phyloP scores from a whole-genome alignment of 208 protist genomes.

The Tetramitus jugosus region DNA sequence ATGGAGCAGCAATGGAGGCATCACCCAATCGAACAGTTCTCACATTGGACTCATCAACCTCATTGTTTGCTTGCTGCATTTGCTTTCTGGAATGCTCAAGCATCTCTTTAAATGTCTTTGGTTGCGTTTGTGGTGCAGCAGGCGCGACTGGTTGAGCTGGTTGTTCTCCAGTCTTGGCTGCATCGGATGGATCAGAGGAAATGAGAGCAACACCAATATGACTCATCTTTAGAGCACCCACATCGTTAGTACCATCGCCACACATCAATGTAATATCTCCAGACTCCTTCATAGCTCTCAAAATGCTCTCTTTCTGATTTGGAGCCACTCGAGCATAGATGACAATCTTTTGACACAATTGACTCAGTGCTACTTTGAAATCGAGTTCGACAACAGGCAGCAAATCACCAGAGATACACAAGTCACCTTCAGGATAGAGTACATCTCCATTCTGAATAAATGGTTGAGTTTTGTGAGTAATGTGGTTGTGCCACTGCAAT shows the following conservation, averaged over 20 bases:
- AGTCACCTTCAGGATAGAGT: neutral
- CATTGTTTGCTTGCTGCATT: slow-evolving; percentile 24
- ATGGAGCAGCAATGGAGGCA: slow-evolving; percentile 80
- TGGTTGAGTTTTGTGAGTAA: neutral
- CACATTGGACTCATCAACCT: slow-evolving; percentile 41
- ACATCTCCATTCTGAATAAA: neutral
- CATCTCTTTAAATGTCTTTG: neutral
- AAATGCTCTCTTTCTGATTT: slow-evolving; percentile 35
- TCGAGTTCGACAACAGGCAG: neutral
- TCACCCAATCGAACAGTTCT: slow-evolving; percentile 83
- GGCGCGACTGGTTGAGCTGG: neutral
- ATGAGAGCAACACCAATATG: slow-evolving; percentile 93
- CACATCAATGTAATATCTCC: slow-evolving; percentile 75
- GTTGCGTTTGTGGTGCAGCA: neutral
- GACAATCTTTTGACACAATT: neutral
- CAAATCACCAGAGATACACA: slow-evolving; percentile 7
- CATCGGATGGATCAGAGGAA: neutral
- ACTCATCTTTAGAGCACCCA: slow-evolving; percentile 97
- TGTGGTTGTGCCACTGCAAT: neutral
- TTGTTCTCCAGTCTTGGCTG: neutral
- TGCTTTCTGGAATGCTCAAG: slow-evolving; percentile 33
- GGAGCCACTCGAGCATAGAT: slow-evolving; percentile 35
- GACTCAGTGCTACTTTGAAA: neutral
- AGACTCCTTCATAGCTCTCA: slow-evolving; percentile 68
- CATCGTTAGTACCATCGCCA: slow-evolving; percentile 92